These are phyloP conservation scores for Echeveria elegans DNA, from an alignment of 164 flowering plant genomes.

Conservation along the genomic window DNA sequence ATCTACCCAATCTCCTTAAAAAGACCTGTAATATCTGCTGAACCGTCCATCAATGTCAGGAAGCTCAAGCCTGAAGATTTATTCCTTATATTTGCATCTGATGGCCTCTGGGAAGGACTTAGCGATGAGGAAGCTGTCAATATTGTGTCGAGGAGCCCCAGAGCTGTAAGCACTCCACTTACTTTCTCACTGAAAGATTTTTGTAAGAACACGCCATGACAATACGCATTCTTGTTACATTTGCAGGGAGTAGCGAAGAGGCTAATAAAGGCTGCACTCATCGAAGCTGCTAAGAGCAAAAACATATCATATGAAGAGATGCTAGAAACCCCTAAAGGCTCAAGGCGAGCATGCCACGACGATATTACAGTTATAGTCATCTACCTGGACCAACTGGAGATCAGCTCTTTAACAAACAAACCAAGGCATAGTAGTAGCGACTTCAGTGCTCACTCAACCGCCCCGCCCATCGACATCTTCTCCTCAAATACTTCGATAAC, in stretches of 20 bases:
- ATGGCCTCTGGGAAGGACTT: slow-evolving; percentile 58
- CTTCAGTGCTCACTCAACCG: slow-evolving; percentile 19
- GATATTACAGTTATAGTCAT: slow-evolving; percentile 59
- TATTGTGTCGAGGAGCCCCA: slow-evolving; percentile 43
- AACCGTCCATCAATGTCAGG: slow-evolving; percentile 41
- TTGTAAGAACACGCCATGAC: background rate
- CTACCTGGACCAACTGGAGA: slow-evolving; percentile 42
- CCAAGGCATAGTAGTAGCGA: slow-evolving; percentile 10
- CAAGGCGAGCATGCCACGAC: slow-evolving; percentile 53
- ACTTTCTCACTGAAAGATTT: background rate
- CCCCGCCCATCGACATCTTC: slow-evolving; percentile 43
- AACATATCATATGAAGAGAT: slow-evolving; percentile 48
- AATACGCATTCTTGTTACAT: background rate
- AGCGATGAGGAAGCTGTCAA: slow-evolving; percentile 50
- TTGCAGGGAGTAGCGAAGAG: slow-evolving; percentile 67
- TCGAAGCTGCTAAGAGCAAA: slow-evolving; percentile 51
- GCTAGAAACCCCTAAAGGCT: slow-evolving; percentile 44
- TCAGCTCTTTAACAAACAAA: slow-evolving; percentile 11
- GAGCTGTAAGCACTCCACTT: slow-evolving; percentile 36
- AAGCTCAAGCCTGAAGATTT: slow-evolving; percentile 36
- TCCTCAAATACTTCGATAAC: slow-evolving; percentile 27
- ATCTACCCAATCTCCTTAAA: slow-evolving; percentile 28
- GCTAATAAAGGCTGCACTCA: slow-evolving; percentile 49
- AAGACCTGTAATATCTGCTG: slow-evolving; percentile 44
- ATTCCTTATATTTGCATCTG: slow-evolving; percentile 48